phyloP scores from a whole-genome alignment of 345 rosid species.

The Citrus cavaleriei region DNA sequence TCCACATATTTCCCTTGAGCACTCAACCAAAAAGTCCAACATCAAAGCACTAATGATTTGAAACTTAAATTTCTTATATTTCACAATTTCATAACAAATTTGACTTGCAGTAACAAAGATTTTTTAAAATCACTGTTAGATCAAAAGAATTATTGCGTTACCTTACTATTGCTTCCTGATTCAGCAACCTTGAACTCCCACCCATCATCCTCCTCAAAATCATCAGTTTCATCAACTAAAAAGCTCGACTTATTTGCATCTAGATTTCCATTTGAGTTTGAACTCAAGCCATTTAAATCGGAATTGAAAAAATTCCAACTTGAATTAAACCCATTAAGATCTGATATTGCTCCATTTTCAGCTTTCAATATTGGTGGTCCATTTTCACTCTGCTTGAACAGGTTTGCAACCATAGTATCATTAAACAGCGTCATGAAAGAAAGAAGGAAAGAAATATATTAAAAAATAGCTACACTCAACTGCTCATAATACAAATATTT shows the following conservation, averaged over 20 bases:
- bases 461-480: background rate
- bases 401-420: slow-evolving; percentile 1
- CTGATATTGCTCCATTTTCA: slow-evolving; percentile 17
- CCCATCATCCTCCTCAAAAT: slow-evolving; percentile 22
- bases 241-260: background rate
- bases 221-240: slow-evolving; percentile 8
- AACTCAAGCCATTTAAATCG: slow-evolving; percentile 13
- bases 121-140: background rate
- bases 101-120: background rate
- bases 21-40: background rate
- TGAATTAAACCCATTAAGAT: slow-evolving; percentile 16
- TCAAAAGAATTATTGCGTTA: background rate
- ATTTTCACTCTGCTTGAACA: slow-evolving; percentile 19
- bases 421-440: background rate
- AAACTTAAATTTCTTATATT: background rate
- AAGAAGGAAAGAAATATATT: background rate
- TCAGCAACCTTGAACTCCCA: slow-evolving; percentile 45
- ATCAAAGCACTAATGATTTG: background rate
- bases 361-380: slow-evolving; percentile 5
- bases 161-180: slow-evolving; percentile 23
- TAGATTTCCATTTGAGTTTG: background rate
- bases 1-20: background rate
- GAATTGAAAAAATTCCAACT: slow-evolving; percentile 36
- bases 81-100: background rate
- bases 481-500: background rate